Conservation (phyloP, 176 grass and related monocot genomes). For the Rhipidocladum racemiflorum region DNA sequence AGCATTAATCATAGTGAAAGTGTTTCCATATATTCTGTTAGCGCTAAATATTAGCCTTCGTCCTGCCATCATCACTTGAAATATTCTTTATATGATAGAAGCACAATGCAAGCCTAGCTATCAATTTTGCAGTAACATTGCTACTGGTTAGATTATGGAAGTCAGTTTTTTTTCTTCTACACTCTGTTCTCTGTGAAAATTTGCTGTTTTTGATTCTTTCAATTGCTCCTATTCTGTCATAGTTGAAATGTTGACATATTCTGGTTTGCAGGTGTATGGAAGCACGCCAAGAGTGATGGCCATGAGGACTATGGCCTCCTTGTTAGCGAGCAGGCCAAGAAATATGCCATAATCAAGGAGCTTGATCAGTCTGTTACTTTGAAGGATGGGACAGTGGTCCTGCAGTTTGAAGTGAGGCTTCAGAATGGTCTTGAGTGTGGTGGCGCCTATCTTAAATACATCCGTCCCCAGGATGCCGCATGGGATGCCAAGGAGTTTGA, state of each 20-base stretch:
- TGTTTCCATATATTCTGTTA: not conserved
- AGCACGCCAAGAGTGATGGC: slow-evolving; percentile 85
- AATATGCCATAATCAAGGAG: slow-evolving; percentile 93
- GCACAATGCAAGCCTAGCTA: not conserved
- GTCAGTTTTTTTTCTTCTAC: not conserved
- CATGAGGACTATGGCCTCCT: slow-evolving; percentile 95
- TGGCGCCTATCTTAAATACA: slow-evolving; percentile 92
- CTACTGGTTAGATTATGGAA: not conserved
- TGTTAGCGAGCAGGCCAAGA: slow-evolving; percentile 73
- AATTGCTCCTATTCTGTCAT: not conserved
- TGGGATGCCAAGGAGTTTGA: slow-evolving; percentile 83
- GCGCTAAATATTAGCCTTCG: not conserved
- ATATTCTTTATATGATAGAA: not conserved
- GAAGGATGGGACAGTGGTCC: slow-evolving; percentile 66
- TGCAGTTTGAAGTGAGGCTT: slow-evolving; percentile 87
- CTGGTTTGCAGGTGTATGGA: slow-evolving; percentile 69
- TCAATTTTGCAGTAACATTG: not conserved
- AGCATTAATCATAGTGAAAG: not conserved
- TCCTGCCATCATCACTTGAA: not conserved
- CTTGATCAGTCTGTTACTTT: slow-evolving; percentile 65
- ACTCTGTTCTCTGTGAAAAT: not conserved
- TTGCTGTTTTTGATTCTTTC: not conserved
- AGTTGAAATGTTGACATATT: not conserved
- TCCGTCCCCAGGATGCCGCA: slow-evolving; percentile 60
- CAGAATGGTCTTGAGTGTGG: slow-evolving; percentile 97